Conservation (phyloP, 805 yeast genomes). For the Clavispora phyllophila region DNA sequence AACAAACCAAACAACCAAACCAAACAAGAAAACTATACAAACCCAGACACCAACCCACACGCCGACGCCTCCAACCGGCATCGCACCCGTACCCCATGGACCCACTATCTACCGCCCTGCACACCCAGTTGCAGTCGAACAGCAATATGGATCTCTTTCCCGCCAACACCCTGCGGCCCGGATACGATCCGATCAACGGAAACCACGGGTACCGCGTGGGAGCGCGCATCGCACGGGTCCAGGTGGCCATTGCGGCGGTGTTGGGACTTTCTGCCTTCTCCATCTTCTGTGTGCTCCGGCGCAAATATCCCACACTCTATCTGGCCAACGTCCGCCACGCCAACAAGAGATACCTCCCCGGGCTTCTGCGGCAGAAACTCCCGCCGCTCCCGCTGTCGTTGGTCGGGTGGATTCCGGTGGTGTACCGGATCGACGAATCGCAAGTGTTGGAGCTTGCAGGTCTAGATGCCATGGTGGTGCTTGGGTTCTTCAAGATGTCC, state of each 20-base stretch:
- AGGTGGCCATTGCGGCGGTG: slow-evolving; percentile 60
- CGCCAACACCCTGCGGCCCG: slow-evolving; percentile 10
- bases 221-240: slow-evolving; percentile 67
- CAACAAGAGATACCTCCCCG: slow-evolving; percentile 36
- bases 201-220: slow-evolving; percentile 15
- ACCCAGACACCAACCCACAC: no score
- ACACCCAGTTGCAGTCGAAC: not conserved
- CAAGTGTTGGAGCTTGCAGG: slow-evolving; percentile 89
- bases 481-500: slow-evolving; percentile 87
- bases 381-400: slow-evolving; percentile 59
- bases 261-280: slow-evolving; percentile 68
- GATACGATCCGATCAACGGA: slow-evolving; percentile 15
- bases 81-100: no score
- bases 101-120: slow-evolving; percentile 1
- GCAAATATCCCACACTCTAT: slow-evolving; percentile 74
- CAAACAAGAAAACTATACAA: no score
- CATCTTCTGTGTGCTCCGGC: slow-evolving; percentile 65
- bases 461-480: slow-evolving; percentile 85
- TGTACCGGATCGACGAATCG: slow-evolving; percentile 61
- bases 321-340: slow-evolving; percentile 67
- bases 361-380: slow-evolving; percentile 43
- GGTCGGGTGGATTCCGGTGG: slow-evolving; percentile 77
- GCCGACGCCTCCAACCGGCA: no score
- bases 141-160: slow-evolving; percentile 1
- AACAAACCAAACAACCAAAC: no score